Percentiles rank a stretch among this genome's conserved stretches.
Evolutionary conservation across 176 grass and related monocot genomes (phyloP).

Genomic region (Oryza officinalis): DNA sequence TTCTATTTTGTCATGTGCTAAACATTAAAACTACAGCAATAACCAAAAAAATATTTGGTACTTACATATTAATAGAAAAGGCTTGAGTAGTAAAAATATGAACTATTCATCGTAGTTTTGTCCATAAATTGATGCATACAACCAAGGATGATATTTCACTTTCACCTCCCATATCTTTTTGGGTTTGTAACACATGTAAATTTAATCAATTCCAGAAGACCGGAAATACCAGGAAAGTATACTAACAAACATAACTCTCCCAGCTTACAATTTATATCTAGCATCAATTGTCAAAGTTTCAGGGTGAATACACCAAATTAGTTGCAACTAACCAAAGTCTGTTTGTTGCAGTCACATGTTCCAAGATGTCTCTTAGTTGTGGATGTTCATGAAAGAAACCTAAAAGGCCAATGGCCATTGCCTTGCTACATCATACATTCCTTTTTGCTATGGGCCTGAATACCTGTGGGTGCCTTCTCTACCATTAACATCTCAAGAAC

Average conservation of each 20-base stretch:
- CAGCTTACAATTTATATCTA: neutral
- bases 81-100: neutral
- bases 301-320: neutral
- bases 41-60: neutral
- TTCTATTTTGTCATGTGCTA: neutral
- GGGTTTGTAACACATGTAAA: neutral
- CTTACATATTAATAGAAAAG: neutral
- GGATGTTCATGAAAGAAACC: constrained; percentile 2
- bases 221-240: neutral
- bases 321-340: constrained; percentile 3
- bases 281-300: neutral
- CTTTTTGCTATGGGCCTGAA: neutral
- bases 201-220: neutral
- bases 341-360: neutral
- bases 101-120: neutral
- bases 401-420: neutral
- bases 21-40: neutral
- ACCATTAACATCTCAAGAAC: neutral
- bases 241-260: neutral
- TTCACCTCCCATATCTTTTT: neutral
- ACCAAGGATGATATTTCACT: constrained; percentile 8
- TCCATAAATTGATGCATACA: neutral
- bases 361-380: neutral
- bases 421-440: neutral
- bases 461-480: neutral